These are phyloP conservation scores for Fraxinus quadrangulata DNA, from an alignment of 257 asterid genomes.

Conservation along the genomic window DNA sequence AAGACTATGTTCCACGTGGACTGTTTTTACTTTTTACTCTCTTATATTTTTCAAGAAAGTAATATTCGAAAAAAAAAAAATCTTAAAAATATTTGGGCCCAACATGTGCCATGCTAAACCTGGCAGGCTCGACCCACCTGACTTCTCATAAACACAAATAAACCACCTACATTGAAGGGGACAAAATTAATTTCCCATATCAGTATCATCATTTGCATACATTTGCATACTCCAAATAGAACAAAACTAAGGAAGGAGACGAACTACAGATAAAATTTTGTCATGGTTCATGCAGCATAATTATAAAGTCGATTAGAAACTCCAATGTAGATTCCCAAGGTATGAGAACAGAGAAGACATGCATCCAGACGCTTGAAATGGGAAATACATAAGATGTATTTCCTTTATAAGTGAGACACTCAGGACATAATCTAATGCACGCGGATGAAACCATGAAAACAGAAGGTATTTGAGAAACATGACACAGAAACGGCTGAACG, in stretches of 20 bases:
- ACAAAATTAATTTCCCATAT: neutral
- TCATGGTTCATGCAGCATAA: conserved; percentile 3
- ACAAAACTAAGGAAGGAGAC: neutral
- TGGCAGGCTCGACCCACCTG: neutral
- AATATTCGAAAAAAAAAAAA: neutral
- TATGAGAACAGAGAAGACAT: neutral
- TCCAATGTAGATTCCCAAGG: conserved; percentile 14
- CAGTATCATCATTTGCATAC: neutral
- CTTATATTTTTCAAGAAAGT: neutral
- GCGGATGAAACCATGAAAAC: too few relatives aligned
- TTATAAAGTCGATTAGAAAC: conserved; percentile 7
- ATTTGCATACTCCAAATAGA: conserved; percentile 14
- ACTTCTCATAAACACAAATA: neutral
- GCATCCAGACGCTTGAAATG: conserved; percentile 1
- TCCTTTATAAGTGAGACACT: neutral
- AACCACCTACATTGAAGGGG: neutral
- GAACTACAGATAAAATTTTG: neutral
- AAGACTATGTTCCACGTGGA: neutral
- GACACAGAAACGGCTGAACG: neutral
- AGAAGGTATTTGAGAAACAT: neutral
- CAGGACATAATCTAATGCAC: too few relatives aligned
- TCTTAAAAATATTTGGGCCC: neutral
- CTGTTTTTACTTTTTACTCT: neutral
- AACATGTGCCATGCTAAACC: neutral
- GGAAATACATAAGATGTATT: neutral